Percentiles rank a stretch among this genome's conserved stretches.
Conservation (phyloP, 2,329 filamentous ascomycete genomes). For the Botrytis deweyae region DNA sequence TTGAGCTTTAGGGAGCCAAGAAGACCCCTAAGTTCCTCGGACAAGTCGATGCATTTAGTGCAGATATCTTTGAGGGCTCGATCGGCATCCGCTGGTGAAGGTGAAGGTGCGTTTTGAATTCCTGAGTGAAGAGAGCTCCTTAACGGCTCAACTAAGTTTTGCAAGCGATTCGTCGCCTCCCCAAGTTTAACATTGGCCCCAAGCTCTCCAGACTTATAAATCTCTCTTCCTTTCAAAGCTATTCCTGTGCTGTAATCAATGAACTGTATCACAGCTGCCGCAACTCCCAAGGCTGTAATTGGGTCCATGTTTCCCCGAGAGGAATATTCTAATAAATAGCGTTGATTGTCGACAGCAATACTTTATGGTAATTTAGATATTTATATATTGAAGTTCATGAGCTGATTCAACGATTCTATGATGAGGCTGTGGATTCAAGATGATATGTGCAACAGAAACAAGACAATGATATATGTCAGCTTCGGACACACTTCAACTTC, state of each 20-base stretch:
- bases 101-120: background rate
- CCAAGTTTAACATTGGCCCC: background rate
- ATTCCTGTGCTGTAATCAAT: background rate
- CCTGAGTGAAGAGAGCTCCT: background rate
- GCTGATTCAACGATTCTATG: rapidly evolving
- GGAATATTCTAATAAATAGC: background rate
- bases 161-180: background rate
- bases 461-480: background rate
- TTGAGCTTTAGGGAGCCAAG: background rate
- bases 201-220: background rate
- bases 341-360: background rate
- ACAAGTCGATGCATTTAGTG: background rate
- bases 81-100: background rate
- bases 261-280: background rate
- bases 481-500: background rate
- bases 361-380: background rate
- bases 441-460: background rate
- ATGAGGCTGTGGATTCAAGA: background rate
- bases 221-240: background rate
- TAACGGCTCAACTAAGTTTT: background rate
- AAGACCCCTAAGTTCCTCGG: background rate
- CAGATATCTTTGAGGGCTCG: background rate
- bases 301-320: background rate
- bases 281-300: background rate
- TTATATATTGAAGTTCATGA: background rate